These are phyloP conservation scores for Myxozyma geophila DNA, from an alignment of 805 yeast genomes.

Conservation along the genomic window DNA sequence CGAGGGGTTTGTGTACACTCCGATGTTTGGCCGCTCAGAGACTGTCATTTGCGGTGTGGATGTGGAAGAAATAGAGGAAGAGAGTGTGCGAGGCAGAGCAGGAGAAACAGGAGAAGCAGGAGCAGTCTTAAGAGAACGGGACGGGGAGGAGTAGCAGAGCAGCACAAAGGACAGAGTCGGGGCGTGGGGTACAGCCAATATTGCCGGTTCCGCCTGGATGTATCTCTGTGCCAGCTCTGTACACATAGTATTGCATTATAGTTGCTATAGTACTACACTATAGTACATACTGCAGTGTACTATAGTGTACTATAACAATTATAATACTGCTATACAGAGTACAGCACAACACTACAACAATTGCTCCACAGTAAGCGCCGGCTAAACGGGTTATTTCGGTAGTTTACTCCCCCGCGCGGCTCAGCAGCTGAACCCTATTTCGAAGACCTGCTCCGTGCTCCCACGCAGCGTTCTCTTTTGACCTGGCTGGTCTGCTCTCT, in stretches of 20 bases:
- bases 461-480: neutral
- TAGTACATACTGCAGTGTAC: too few relatives aligned
- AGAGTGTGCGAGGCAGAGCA: neutral
- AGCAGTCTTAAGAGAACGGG: neutral
- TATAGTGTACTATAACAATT: too few relatives aligned
- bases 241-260: too few relatives aligned
- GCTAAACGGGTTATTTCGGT: too few relatives aligned
- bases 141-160: neutral
- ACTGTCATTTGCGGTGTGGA: too few relatives aligned
- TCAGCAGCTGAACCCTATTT: too few relatives aligned
- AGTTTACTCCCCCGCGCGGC: too few relatives aligned
- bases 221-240: too few relatives aligned
- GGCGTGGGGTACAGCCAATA: neutral
- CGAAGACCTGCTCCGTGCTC: too few relatives aligned
- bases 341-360: neutral
- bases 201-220: constrained; percentile 2
- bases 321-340: too few relatives aligned
- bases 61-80: neutral
- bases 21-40: constrained; percentile 26
- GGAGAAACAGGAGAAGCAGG: neutral
- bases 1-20: constrained; percentile 33
- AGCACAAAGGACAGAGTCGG: neutral
- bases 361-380: too few relatives aligned
- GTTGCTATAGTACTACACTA: too few relatives aligned
- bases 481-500: neutral